Conservation (phyloP, 2,329 filamentous ascomycete species). For the Phialocephala sp. region DNA sequence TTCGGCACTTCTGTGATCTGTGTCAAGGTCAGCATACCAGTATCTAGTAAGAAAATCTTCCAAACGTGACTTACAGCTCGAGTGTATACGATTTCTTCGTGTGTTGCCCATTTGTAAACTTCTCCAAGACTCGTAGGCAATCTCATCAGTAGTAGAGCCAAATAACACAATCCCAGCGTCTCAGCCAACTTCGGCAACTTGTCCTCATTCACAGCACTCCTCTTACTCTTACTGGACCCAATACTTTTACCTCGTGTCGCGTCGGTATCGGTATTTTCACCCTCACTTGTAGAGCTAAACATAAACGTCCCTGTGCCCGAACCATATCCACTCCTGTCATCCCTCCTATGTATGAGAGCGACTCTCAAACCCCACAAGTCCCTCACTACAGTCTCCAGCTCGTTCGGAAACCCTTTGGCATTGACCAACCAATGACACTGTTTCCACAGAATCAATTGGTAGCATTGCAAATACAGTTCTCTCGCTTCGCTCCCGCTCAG, state of each 20-base stretch:
- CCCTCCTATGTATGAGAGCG: conserved; percentile 47
- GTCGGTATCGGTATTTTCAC: conserved; percentile 45
- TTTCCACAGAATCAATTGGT: conserved; percentile 84
- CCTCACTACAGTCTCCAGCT: conserved; percentile 79
- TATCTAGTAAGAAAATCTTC: background rate
- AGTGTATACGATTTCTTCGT: conserved; percentile 74
- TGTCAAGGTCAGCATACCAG: conserved; percentile 1
- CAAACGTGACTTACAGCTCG: conserved; percentile 59
- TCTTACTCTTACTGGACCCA: conserved; percentile 51
- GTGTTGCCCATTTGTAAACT: conserved; percentile 69
- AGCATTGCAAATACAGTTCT: conserved; percentile 80
- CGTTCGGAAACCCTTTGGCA: conserved; percentile 67
- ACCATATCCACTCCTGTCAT: conserved; percentile 41
- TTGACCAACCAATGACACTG: conserved; percentile 78
- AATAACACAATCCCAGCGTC: conserved; percentile 78
- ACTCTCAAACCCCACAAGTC: conserved; percentile 79
- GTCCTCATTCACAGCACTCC: conserved; percentile 27
- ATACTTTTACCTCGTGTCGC: conserved; percentile 46
- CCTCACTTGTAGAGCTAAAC: conserved; percentile 45
- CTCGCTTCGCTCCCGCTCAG: conserved; percentile 71
- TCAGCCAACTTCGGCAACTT: conserved; percentile 72
- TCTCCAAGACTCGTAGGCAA: conserved; percentile 79
- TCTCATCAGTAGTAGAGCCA: conserved; percentile 76
- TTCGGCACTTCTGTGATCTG: conserved; percentile 64
- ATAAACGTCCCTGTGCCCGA: conserved; percentile 41